phyloP scores from a whole-genome alignment of 176 grass and related monocot species.

The Tillandsia fasciculata region DNA sequence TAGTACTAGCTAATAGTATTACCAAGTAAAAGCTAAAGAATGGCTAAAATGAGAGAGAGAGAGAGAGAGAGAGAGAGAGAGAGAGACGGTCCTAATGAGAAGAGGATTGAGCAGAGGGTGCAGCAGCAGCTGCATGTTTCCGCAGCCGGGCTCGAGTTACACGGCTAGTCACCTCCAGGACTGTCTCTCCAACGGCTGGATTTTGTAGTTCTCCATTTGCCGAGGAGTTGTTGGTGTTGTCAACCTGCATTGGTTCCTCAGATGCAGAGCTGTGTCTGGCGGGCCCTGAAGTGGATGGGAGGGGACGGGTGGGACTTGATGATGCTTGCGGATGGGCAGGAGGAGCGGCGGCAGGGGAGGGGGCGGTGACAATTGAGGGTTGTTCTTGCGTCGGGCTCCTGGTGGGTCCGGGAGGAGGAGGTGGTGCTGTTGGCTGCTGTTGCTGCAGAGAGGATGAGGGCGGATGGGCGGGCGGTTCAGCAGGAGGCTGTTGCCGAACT shows the following conservation, averaged over 20 bases:
- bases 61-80: background rate
- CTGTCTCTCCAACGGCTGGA: background rate
- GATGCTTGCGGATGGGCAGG: background rate
- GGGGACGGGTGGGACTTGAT: background rate
- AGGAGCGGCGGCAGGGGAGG: too few species aligned
- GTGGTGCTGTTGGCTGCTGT: background rate
- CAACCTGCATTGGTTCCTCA: conserved; percentile 1
- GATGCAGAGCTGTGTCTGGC: background rate
- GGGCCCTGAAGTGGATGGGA: background rate
- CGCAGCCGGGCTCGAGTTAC: background rate
- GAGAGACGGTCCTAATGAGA: background rate
- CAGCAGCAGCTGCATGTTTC: background rate
- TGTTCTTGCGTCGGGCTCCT: conserved; percentile 7
- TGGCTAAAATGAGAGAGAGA: background rate
- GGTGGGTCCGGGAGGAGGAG: too few species aligned
- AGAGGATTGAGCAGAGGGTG: background rate
- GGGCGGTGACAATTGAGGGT: background rate
- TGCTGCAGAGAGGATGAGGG: background rate
- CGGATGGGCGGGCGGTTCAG: background rate
- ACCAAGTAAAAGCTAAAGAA: background rate
- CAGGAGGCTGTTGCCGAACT: background rate
- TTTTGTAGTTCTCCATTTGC: background rate
- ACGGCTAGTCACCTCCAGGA: background rate
- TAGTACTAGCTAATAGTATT: background rate
- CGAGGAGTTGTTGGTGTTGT: background rate